Conservation (phyloP, 495 filamentous ascomycete species). For the Penicillium malachiteum region DNA sequence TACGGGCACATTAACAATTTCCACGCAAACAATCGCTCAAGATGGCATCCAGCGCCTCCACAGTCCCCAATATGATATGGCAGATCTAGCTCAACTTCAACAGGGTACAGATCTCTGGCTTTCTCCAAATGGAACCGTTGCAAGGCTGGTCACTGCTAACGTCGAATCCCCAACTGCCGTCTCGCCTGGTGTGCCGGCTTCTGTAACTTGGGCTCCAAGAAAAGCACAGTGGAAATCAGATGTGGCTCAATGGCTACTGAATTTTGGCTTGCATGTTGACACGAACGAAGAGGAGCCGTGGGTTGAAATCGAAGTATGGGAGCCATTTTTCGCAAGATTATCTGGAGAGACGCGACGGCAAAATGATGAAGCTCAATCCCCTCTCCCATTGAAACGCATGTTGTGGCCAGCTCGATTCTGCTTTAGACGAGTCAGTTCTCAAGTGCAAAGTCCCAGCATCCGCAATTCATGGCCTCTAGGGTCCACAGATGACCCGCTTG, state of each 20-base stretch:
- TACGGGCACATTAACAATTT: constrained; percentile 39
- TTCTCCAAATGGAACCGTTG: constrained; percentile 49
- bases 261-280: constrained; percentile 38
- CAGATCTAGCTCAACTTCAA: constrained; percentile 18
- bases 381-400: constrained; percentile 46
- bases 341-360: constrained; percentile 38
- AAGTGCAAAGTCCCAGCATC: constrained; percentile 6
- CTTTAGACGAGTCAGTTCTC: constrained; percentile 36
- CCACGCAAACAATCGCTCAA: constrained; percentile 40
- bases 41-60: constrained; percentile 36
- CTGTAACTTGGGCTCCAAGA: constrained; percentile 15
- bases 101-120: constrained; percentile 49
- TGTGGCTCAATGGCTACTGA: constrained; percentile 40
- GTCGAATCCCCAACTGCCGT: constrained; percentile 18
- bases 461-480: constrained; percentile 5
- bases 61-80: constrained; percentile 20
- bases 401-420: constrained; percentile 50
- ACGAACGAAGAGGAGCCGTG: constrained; percentile 38
- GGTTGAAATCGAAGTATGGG: constrained; percentile 49
- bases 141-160: constrained; percentile 37
- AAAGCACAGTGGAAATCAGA: constrained; percentile 40
- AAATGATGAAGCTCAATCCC: constrained; percentile 33
- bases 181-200: constrained; percentile 21
- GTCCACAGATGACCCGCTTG: constrained; percentile 55
- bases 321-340: constrained; percentile 45